A percentile compares a stretch with the other conserved stretches of the same genome.
phyloP scores from a whole-genome alignment of 441 rosid genomes.

The Jatropha podagrica region DNA sequence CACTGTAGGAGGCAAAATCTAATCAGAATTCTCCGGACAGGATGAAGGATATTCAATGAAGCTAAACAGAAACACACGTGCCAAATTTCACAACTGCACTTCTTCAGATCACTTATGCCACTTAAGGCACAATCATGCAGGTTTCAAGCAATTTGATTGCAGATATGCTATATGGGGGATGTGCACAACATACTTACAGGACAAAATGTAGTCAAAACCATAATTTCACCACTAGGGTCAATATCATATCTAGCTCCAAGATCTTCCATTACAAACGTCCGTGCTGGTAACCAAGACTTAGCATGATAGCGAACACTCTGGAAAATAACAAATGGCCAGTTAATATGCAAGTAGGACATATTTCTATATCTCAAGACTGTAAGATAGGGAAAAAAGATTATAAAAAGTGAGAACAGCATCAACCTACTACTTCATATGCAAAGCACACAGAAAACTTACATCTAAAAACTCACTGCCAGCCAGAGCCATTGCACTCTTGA shows the following conservation, averaged over 20 bases:
- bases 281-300: slow-evolving; percentile 87
- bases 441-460: slow-evolving; percentile 43
- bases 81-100: neutral
- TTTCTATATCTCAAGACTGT: neutral
- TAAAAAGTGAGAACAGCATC: neutral
- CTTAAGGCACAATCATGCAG: neutral
- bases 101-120: neutral
- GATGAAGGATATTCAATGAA: too few species aligned
- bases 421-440: neutral
- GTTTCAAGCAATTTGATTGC: neutral
- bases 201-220: slow-evolving; percentile 67
- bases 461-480: slow-evolving; percentile 84
- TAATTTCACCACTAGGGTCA: slow-evolving; percentile 83
- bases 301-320: slow-evolving; percentile 72
- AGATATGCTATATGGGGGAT: neutral
- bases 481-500: slow-evolving; percentile 70
- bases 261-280: slow-evolving; percentile 77
- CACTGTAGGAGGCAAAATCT: slow-evolving; percentile 49
- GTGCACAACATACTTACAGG: slow-evolving; percentile 55
- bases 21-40: slow-evolving; percentile 17
- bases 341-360: neutral
- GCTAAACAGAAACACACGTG: neutral
- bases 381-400: slow-evolving; percentile 3
- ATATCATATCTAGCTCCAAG: slow-evolving; percentile 54
- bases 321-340: slow-evolving; percentile 14